Percentiles rank a stretch among this genome's conserved stretches.
phyloP scores from a whole-genome alignment of 129 eudicot species.

The Calendula officinalis region DNA sequence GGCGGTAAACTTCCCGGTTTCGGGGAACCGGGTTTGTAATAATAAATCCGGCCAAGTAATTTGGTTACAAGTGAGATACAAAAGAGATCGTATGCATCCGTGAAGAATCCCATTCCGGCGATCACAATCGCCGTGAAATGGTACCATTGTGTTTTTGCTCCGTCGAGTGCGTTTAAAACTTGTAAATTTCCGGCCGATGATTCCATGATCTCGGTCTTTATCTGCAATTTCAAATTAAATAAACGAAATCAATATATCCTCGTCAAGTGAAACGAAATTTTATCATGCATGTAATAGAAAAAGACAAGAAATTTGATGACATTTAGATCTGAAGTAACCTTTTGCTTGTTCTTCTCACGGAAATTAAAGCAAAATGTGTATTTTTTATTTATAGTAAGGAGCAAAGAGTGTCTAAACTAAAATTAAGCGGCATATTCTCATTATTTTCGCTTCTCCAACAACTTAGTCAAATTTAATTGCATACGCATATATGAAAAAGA shows the following conservation, averaged over 20 bases:
- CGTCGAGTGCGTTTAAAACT: slow-evolving; percentile 54
- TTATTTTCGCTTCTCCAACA: slow-evolving; percentile 38
- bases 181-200: slow-evolving; percentile 31
- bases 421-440: slow-evolving; percentile 45
- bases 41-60: slow-evolving; percentile 52
- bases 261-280: neutral
- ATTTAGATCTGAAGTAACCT: slow-evolving; percentile 7
- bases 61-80: slow-evolving; percentile 62
- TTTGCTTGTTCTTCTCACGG: slow-evolving; percentile 14
- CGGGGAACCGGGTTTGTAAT: slow-evolving; percentile 36
- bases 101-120: slow-evolving; percentile 69
- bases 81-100: slow-evolving; percentile 59
- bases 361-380: slow-evolving; percentile 12
- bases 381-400: slow-evolving; percentile 21
- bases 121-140: slow-evolving; percentile 64
- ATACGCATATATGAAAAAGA: neutral
- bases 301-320: neutral
- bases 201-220: neutral
- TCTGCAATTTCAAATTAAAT: neutral
- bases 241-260: slow-evolving; percentile 10
- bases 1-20: slow-evolving; percentile 60
- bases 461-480: slow-evolving; percentile 30
- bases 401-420: slow-evolving; percentile 34
- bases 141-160: slow-evolving; percentile 64
- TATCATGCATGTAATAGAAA: slow-evolving; percentile 10